Evolutionary conservation across 495 filamentous ascomycete species (phyloP).

Genomic region (Penicillium goetzii): DNA sequence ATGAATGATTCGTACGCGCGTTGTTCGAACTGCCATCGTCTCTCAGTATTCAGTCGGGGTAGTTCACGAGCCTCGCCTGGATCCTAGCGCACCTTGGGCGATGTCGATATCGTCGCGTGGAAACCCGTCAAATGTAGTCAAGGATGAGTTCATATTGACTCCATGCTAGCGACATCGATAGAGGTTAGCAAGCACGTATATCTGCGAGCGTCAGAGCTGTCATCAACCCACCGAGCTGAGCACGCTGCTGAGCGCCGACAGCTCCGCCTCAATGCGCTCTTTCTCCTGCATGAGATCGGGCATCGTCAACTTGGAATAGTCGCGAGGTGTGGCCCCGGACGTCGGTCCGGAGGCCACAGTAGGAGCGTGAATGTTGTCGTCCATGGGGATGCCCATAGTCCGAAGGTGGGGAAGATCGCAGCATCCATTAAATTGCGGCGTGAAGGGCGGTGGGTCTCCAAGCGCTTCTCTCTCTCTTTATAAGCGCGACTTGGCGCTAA

Average conservation of each 20-base stretch:
- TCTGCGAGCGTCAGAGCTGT: conserved; percentile 4
- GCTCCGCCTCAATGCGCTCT: conserved; percentile 79
- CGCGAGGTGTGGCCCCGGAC: conserved; percentile 56
- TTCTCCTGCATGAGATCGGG: conserved; percentile 71
- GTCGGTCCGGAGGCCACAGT: conserved; percentile 75
- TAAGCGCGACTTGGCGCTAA: conserved; percentile 31
- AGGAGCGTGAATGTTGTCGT: conserved; percentile 70
- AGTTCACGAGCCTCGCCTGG: neutral
- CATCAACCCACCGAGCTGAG: conserved; percentile 74
- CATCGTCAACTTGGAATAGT: conserved; percentile 63
- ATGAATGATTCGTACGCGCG: conserved; percentile 83
- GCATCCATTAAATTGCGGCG: conserved; percentile 14
- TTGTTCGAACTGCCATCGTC: conserved; percentile 73
- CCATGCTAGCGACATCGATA: conserved; percentile 65
- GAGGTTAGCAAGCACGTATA: conserved; percentile 7
- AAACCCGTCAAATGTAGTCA: conserved; percentile 91
- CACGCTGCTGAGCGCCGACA: conserved; percentile 80
- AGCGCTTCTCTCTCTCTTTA: neutral
- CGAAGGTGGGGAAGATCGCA: conserved; percentile 25
- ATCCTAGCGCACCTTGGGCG: conserved; percentile 72
- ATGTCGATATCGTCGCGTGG: conserved; percentile 94
- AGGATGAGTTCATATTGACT: conserved; percentile 86
- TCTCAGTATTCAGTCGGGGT: conserved; percentile 19
- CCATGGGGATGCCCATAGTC: conserved; percentile 59
- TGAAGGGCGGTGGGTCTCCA: conserved; percentile 27